phyloP scores from a whole-genome alignment of 2,329 filamentous ascomycete species.

The Zalaria sp. region DNA sequence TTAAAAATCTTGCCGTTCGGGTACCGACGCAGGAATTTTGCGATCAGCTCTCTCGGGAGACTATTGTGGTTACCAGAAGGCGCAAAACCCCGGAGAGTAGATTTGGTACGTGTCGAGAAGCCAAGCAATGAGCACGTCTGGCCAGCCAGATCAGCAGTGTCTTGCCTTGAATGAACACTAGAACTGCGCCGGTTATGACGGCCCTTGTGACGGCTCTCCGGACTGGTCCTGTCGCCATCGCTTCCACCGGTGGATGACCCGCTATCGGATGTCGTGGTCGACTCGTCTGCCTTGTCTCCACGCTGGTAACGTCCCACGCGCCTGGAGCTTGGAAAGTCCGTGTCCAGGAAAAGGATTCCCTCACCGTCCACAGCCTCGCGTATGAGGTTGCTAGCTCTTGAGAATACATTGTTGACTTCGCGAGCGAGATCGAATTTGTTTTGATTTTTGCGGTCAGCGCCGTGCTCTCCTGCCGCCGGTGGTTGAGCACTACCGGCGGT shows the following conservation, averaged over 20 bases:
- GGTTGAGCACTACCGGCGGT: background rate
- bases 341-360: slow-evolving; percentile 28
- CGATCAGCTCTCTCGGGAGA: slow-evolving; percentile 5
- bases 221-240: background rate
- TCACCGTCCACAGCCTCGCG: slow-evolving; percentile 30
- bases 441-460: slow-evolving; percentile 5
- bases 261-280: background rate
- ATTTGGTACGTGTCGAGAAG: slow-evolving; percentile 6
- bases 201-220: background rate
- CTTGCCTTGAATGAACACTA: background rate
- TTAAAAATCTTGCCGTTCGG: slow-evolving; percentile 14
- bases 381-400: slow-evolving; percentile 32
- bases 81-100: slow-evolving; percentile 6
- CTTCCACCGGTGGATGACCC: background rate
- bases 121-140: slow-evolving; percentile 2
- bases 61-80: slow-evolving; percentile 2
- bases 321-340: slow-evolving; percentile 6
- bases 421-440: slow-evolving; percentile 11
- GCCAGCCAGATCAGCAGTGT: background rate
- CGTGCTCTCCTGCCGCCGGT: background rate
- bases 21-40: slow-evolving; percentile 9
- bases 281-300: background rate
- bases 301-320: background rate
- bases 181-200: no score
- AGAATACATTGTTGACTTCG: slow-evolving; percentile 20